Evolutionary conservation across 2,329 filamentous ascomycete species (phyloP).

Genomic region (Botryotinia convoluta): DNA sequence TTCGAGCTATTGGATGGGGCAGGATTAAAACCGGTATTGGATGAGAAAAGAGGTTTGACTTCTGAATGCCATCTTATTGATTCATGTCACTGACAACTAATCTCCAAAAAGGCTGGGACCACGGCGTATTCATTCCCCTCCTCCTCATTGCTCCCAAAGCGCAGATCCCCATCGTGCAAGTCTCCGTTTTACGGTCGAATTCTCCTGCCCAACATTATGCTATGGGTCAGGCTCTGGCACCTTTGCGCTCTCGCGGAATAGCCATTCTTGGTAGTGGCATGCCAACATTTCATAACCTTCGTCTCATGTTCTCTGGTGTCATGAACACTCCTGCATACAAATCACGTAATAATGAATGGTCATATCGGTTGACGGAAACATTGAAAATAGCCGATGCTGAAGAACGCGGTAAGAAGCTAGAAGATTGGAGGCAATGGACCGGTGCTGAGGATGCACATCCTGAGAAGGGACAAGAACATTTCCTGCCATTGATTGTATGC

Average conservation of each 20-base stretch:
- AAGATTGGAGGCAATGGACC: slow-evolving; percentile 45
- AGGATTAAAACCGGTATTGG: slow-evolving; percentile 40
- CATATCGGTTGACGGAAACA: slow-evolving; percentile 39
- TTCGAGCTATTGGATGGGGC: slow-evolving; percentile 45
- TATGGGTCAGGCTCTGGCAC: slow-evolving; percentile 63
- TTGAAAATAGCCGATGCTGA: slow-evolving; percentile 37
- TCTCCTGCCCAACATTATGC: slow-evolving; percentile 64
- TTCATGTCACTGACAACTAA: neutral
- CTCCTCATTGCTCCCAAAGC: slow-evolving; percentile 30
- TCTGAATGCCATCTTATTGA: neutral
- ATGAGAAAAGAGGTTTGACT: slow-evolving; percentile 29
- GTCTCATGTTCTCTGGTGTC: slow-evolving; percentile 47
- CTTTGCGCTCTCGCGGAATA: slow-evolving; percentile 65
- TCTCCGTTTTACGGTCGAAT: slow-evolving; percentile 59
- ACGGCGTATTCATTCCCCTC: slow-evolving; percentile 61
- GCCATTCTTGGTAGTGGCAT: slow-evolving; percentile 71
- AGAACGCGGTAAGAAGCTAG: slow-evolving; percentile 45
- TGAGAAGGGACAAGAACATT: slow-evolving; percentile 53
- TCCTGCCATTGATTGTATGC: slow-evolving; percentile 57
- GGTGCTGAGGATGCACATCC: slow-evolving; percentile 63
- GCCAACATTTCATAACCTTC: slow-evolving; percentile 66
- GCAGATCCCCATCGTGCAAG: slow-evolving; percentile 65
- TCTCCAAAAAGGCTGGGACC: slow-evolving; percentile 44
- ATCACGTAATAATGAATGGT: slow-evolving; percentile 58
- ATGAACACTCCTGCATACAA: slow-evolving; percentile 55